Conservation (phyloP, 1,284 basidiomycete genomes). For the Rhodotorula sp. region DNA sequence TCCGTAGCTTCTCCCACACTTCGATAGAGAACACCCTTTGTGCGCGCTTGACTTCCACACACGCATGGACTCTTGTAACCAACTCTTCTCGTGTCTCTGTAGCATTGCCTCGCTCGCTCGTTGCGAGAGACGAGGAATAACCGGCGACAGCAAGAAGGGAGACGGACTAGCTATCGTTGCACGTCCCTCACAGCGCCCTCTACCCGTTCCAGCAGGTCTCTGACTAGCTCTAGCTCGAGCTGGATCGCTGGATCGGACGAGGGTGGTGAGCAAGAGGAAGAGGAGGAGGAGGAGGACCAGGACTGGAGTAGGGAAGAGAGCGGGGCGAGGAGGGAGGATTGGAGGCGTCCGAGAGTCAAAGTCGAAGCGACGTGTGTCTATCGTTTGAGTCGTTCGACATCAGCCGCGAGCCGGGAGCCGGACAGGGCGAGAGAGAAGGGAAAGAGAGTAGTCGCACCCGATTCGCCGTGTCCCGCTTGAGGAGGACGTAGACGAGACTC, state of each 20-base stretch:
- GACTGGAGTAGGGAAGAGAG: background rate
- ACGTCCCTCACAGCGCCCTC: background rate
- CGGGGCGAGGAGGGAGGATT: background rate
- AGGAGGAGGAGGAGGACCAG: background rate
- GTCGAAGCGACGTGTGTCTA: constrained; percentile 1
- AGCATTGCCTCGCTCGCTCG: too few relatives aligned
- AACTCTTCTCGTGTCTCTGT: too few relatives aligned
- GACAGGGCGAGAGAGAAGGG: too few relatives aligned
- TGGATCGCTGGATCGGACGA: background rate
- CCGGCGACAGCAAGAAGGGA: too few relatives aligned
- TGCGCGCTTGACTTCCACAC: too few relatives aligned
- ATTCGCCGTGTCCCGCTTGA: constrained; percentile 2
- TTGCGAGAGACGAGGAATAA: too few relatives aligned
- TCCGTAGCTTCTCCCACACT: too few relatives aligned
- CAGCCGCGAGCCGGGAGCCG: background rate
- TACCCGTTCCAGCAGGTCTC: background rate
- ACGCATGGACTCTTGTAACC: too few relatives aligned
- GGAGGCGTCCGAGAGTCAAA: background rate
- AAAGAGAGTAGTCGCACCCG: constrained; percentile 7
- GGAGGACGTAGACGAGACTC: constrained; percentile 11
- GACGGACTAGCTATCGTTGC: background rate
- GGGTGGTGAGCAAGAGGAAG: too few relatives aligned
- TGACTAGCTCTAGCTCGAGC: constrained; percentile 6
- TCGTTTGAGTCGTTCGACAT: too few relatives aligned
- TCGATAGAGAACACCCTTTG: too few relatives aligned